Conservation (phyloP, 2,329 filamentous ascomycete genomes). For the Verticillium isaacii region DNA sequence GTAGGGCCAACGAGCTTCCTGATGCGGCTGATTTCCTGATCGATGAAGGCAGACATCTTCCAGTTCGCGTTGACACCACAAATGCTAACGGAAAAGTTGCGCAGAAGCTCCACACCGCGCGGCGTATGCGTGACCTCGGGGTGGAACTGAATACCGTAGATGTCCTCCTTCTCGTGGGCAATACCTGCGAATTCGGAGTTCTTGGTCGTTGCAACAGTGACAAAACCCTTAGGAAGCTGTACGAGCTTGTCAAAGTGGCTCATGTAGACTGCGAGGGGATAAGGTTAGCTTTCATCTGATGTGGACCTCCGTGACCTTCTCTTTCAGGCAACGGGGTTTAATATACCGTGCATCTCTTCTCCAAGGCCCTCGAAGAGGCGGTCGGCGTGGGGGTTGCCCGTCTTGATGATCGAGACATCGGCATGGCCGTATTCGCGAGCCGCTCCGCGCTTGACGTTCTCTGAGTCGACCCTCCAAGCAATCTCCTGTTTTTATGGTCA, state of each 20-base stretch:
- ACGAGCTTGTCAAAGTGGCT: constrained; percentile 83
- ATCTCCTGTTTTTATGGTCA: constrained; percentile 50
- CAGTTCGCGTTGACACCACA: constrained; percentile 74
- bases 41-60: constrained; percentile 80
- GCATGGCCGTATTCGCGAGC: constrained; percentile 13
- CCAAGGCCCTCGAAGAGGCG: constrained; percentile 73
- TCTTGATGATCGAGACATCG: constrained; percentile 56
- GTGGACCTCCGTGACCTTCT: too few species aligned
- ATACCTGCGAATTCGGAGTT: constrained; percentile 81
- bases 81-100: constrained; percentile 79
- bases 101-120: constrained; percentile 63
- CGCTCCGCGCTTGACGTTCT: constrained; percentile 22
- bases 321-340: neutral
- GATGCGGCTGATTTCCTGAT: constrained; percentile 77
- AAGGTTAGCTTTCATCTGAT: neutral
- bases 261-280: constrained; percentile 60
- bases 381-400: constrained; percentile 59
- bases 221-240: constrained; percentile 67
- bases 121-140: constrained; percentile 76
- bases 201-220: constrained; percentile 66
- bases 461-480: constrained; percentile 58
- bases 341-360: constrained; percentile 52
- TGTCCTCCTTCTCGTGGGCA: constrained; percentile 64
- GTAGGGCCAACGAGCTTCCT: constrained; percentile 74
- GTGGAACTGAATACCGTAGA: constrained; percentile 85